A percentile compares a stretch with the other conserved stretches of the same genome.
Conservation (phyloP, 176 grass and related monocot species). For the Themeda triandra region DNA sequence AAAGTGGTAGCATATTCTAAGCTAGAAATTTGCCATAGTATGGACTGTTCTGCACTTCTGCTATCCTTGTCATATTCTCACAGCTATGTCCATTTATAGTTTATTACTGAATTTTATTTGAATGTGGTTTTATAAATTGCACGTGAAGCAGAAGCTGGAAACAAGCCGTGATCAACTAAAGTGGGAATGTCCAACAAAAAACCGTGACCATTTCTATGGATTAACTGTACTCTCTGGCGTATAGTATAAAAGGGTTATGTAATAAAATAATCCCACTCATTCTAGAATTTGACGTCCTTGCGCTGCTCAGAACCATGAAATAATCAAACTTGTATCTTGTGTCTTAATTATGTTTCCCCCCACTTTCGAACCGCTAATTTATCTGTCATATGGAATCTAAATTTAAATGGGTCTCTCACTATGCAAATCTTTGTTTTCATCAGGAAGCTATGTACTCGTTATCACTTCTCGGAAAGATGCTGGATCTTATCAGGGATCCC, state of each 20-base stretch:
- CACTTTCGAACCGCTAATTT: background rate
- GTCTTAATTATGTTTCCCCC: background rate
- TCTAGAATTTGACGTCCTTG: background rate
- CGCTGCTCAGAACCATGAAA: background rate
- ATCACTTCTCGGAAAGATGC: conserved; percentile 81
- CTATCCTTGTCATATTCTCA: background rate
- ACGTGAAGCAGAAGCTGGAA: background rate
- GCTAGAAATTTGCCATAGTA: background rate
- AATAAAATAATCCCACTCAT: conserved; percentile 4
- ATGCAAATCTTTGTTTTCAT: conserved; percentile 32
- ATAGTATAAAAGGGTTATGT: background rate
- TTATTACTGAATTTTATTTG: background rate
- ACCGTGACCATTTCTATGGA: background rate
- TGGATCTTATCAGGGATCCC: conserved; percentile 66
- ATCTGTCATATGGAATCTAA: conserved; percentile 3
- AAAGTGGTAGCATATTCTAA: background rate
- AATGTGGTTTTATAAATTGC: background rate
- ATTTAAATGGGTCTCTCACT: conserved; percentile 1
- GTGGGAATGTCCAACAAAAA: background rate
- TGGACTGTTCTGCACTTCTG: background rate
- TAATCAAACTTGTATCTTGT: conserved; percentile 7
- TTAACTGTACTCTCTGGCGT: background rate
- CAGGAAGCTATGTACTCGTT: conserved; percentile 83
- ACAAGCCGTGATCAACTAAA: background rate
- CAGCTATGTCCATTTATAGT: background rate